Percentiles rank a stretch among this genome's conserved stretches.
Conservation (phyloP, 164 flowering plant species). For the Saururus chinensis region DNA sequence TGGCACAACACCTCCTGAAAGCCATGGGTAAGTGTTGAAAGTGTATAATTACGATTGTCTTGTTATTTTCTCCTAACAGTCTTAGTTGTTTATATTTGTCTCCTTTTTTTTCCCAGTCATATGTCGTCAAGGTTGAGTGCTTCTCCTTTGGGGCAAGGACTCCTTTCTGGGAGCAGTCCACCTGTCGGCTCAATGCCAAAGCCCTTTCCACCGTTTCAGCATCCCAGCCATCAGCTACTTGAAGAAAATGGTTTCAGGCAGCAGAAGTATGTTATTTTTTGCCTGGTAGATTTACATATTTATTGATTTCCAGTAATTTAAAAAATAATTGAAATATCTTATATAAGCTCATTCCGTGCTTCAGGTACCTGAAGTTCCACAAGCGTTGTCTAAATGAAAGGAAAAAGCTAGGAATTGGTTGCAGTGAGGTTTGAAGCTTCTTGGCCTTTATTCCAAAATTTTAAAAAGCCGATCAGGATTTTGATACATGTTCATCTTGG, state of each 20-base stretch:
- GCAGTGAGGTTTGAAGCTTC: slow-evolving; percentile 69
- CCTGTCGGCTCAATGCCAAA: slow-evolving; percentile 93
- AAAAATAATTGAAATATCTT: neutral
- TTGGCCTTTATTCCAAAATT: neutral
- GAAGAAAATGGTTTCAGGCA: slow-evolving; percentile 94
- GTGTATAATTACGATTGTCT: neutral
- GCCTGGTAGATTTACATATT: neutral
- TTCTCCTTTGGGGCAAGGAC: slow-evolving; percentile 50
- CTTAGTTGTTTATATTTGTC: neutral
- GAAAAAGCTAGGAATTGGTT: slow-evolving; percentile 82
- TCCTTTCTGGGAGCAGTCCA: slow-evolving; percentile 65
- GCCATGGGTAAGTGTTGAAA: slow-evolving; percentile 46
- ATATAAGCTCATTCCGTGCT: slow-evolving; percentile 5
- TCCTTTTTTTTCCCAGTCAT: slow-evolving; percentile 21
- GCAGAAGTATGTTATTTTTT: slow-evolving; percentile 41
- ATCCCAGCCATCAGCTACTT: slow-evolving; percentile 92
- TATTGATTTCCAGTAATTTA: neutral
- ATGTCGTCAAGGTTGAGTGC: slow-evolving; percentile 67
- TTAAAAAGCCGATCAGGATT: neutral
- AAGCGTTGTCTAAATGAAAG: slow-evolving; percentile 83
- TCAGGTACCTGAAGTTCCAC: slow-evolving; percentile 77
- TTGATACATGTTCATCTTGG: neutral
- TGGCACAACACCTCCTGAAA: slow-evolving; percentile 89
- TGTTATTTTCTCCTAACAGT: neutral
- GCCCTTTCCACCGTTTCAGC: slow-evolving; percentile 90